Evolutionary conservation across 208 protist species (phyloP), one percentile per base, ranked within the genome.

Genomic region (Endotrypanum monterogeii): DNA sequence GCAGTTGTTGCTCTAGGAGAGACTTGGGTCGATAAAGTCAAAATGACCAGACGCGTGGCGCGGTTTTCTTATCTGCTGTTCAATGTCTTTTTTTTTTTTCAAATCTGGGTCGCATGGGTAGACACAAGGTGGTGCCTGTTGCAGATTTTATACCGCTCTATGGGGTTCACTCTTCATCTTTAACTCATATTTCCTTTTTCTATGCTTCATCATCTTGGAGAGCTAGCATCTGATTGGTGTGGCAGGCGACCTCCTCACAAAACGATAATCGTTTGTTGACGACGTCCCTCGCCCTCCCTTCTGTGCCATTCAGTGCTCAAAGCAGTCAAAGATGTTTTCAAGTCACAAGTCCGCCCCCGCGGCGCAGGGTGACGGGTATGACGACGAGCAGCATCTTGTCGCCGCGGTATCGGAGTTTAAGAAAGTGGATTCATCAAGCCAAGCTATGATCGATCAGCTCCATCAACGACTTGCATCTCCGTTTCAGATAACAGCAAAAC

Each of bases 401-500:
- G 89, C 89, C 14, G 79, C 84, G 0, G 82, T 89, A 8, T 74
- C 80, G 0, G 86, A 92, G 72, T 91, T 89, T 52, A 86, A 88
- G 48, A 93, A 92, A 52, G 57, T 92, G 12, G 86, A 94, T 30
- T 65, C 76, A 6, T 67, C 66, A n/a, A 92, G 84, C 51, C 88
- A 93, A 76, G 73, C 41, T 18, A 80, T 82, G 67, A 71, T 91
- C 25, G 84, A 93, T 67, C 81, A 78, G 16, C 89, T 96, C 72
- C 85, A 88, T 57, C 58, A 75, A 63, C 71, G 86, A 8, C 73
- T 94, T 32, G 75, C 80, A n/a, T 96, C 92, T 7, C 86, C 89
- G 7, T 94, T 96, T 68, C 88, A 89, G 57, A 78, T 93, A 28
- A 73, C 88, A 16, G 54, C 81, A 6, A 96, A 90, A 56, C 79